phyloP scores from a whole-genome alignment of 352 stramenopile species.

The Plasmopara viticola region DNA sequence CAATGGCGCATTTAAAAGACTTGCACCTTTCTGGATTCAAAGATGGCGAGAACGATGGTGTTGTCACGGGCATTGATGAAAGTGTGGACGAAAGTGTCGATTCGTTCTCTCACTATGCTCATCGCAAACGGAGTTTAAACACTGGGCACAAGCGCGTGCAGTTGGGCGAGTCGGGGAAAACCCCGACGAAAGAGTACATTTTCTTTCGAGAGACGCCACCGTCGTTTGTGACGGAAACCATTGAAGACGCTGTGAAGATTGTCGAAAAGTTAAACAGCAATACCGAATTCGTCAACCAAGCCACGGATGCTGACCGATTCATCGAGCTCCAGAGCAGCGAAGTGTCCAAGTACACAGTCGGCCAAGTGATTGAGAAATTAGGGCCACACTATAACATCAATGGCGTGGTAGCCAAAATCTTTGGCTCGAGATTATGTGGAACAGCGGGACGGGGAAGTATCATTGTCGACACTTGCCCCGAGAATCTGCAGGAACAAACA shows the following conservation, averaged over 20 bases:
- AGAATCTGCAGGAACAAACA: background rate
- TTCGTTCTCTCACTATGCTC: conserved; percentile 48
- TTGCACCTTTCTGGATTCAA: conserved; percentile 16
- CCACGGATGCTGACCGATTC: conserved; percentile 35
- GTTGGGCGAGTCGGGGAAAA: conserved; percentile 47
- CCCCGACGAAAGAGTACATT: conserved; percentile 75
- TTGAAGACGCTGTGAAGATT: conserved; percentile 53
- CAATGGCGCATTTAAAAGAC: conserved; percentile 32
- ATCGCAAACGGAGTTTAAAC: conserved; percentile 35
- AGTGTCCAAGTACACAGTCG: conserved; percentile 68
- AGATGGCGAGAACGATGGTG: conserved; percentile 32
- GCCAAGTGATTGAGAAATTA: conserved; percentile 46
- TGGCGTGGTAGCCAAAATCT: conserved; percentile 63
- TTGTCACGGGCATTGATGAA: background rate
- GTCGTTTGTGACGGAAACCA: conserved; percentile 68
- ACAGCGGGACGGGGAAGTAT: conserved; percentile 59
- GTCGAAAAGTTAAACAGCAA: conserved; percentile 48
- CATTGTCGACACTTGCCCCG: conserved; percentile 54
- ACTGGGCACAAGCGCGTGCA: conserved; percentile 51
- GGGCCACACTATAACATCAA: conserved; percentile 46
- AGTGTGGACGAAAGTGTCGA: background rate
- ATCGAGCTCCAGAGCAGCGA: conserved; percentile 78
- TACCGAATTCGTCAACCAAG: conserved; percentile 31
- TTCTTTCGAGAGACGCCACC: conserved; percentile 82
- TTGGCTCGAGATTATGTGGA: conserved; percentile 64